Evolutionary conservation across 2,329 filamentous ascomycete species (phyloP), one percentile per base, ranked within the genome.

Genomic region (Aureobasidium zeae): DNA sequence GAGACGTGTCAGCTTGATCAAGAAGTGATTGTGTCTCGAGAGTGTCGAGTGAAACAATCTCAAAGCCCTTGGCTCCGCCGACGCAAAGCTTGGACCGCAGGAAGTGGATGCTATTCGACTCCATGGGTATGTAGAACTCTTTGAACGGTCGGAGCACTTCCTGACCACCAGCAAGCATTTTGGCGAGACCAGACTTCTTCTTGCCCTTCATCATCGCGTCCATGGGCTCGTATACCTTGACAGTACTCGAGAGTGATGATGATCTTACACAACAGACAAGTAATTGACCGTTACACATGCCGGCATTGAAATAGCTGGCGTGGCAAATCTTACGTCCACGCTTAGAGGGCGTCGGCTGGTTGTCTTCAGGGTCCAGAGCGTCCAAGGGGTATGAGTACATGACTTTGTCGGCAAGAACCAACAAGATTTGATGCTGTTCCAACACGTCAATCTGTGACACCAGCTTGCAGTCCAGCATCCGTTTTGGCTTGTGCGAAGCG

Each of bases 161-260:
- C 61, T 95, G 88, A 7, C 87, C 86, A 52, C 77, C 81, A 49
- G 86, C 86, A 66, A 98, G 89, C 80, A 98, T 94, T 68, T 93
- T 94, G 53, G 85, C 82, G 48, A 98, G 81, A 13, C 91, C 89
- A 57, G 88, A 91, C 61, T 94, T 93, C 69, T 93, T 95, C 70
- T 91, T 93, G 34, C 56, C 55, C 47, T 85, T 86, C 44, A 83
- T 82, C 73, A 94, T 83, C 49, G 86, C 83, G 60, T 96, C 91
- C 66, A 94, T 94, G 1, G 91, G 91, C 66, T 98, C 89, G 64
- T 86, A 96, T n/a, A 96, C 91, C 66, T 96, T 96, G 70, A 98
- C 94, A 2, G 89, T 96, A 11, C 86, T 94, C 41, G 86, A 94
- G 22, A 96, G 70, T 3, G 88, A 85, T 13, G 84, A 89, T 29